Conservation (phyloP, 345 rosid genomes). For the Kernera saxatilis region DNA sequence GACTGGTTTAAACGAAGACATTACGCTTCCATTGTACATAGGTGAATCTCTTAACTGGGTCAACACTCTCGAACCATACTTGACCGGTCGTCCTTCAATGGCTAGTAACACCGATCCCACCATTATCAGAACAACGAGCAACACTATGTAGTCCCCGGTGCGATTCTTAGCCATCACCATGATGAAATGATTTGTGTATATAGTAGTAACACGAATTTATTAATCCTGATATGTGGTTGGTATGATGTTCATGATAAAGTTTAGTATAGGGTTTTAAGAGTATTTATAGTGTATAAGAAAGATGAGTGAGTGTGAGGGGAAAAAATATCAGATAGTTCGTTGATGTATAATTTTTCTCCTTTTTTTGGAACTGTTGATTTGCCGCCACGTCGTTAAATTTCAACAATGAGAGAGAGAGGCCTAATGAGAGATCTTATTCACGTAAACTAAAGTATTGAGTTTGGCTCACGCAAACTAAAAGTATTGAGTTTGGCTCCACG, state of each 20-base stretch:
- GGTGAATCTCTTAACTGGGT: neutral
- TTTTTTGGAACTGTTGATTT: constrained; percentile 15
- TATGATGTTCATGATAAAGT: constrained; percentile 6
- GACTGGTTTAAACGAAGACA: constrained; percentile 14
- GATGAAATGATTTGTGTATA: neutral
- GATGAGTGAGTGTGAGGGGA: neutral
- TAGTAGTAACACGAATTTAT: neutral
- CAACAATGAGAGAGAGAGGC: constrained; percentile 21
- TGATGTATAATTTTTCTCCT: neutral
- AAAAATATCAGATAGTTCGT: neutral
- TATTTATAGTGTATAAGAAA: constrained; percentile 28
- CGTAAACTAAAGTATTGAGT: constrained; percentile 13
- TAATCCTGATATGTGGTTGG: neutral
- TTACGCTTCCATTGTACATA: constrained; percentile 16
- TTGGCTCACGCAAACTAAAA: neutral
- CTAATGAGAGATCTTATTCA: constrained; percentile 20
- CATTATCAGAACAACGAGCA: constrained; percentile 6
- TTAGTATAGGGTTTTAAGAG: neutral
- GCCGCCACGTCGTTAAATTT: constrained; percentile 19
- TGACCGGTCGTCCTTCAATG: constrained; percentile 23
- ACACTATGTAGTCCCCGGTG: neutral
- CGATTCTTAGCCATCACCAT: constrained; percentile 23
- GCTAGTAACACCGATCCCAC: constrained; percentile 17
- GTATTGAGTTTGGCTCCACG: neutral
- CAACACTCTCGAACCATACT: neutral